Evolutionary conservation across 768 basidiomycete genomes (phyloP), one percentile per base, ranked within the genome.

Genomic region (Naganishia vaughanmartiniae): DNA sequence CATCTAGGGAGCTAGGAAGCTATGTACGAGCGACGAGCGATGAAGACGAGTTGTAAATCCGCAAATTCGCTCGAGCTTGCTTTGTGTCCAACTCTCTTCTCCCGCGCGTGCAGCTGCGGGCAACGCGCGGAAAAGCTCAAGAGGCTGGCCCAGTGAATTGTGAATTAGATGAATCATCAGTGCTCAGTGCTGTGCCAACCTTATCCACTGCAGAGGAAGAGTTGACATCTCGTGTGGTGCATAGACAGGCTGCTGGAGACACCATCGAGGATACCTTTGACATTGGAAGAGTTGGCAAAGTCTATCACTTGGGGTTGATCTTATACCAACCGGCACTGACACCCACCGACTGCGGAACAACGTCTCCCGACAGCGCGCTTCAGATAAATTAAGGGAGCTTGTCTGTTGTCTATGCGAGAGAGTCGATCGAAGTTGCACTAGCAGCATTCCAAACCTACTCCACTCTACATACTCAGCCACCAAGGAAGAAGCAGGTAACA

Each of bases 351-450:
- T 42, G 42, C 42, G 42, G 17, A 42, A 42, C 2, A 15, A 7
- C 10, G 42, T 42, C 15, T 15, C 17, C 15, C 42, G 7, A 15
- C 5, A 42, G 42, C 15, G 42, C 42, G 42, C 42, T 42, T 15
- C 17, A 42, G 17, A 9, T 42, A 7, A 42, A 2, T 15, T 2
- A 31, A 30, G 7, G 15, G 21, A 21, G 54, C 54, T 28, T 56
- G 19, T 30, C 54, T 56, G 30, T 56, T 56, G 31, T 58, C 36
- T 39, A 58, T 36, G 34, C 57, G 57, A 58, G 33, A 19, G 36
- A 36, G 30, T 34, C 57, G 57, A 58, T 58, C 57, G 57, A 58
- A 34, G 1, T n/a, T n/a, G 57, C 36, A 36, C 57, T 36, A 58
- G 26, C 26, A 30, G 9, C 19, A 34, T 21, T 56, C 28, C 6